Evolutionary conservation across 345 rosid species (phyloP).

Genomic region (Gossypium australe): DNA sequence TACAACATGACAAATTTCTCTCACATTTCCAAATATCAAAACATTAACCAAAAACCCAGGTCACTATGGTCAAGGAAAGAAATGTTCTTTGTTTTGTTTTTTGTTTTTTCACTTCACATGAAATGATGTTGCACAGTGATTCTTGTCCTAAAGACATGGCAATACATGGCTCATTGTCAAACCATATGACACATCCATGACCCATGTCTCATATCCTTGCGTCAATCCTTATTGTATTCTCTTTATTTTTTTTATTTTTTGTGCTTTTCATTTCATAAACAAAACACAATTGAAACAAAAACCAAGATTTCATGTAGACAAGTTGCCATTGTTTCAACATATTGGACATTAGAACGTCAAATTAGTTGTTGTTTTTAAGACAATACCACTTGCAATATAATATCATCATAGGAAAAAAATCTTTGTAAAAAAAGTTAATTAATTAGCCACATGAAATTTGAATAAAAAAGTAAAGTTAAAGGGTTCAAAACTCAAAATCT

Average conservation of each 20-base stretch:
- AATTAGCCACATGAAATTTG: not conserved
- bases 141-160: not conserved
- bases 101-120: not conserved
- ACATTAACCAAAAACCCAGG: not conserved
- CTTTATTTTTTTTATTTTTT: not conserved
- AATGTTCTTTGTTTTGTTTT: not conserved
- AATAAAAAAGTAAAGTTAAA: not conserved
- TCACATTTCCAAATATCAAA: not conserved
- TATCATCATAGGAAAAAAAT: not conserved
- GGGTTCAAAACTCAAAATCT: not conserved
- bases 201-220: constrained; percentile 5
- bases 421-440: not conserved
- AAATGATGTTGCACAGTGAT: constrained; percentile 8
- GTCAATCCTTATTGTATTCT: constrained; percentile 10
- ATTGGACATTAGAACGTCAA: not conserved
- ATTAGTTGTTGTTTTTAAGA: not conserved
- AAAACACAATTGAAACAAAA: not conserved
- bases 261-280: not conserved
- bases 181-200: not conserved
- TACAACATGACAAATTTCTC: not conserved
- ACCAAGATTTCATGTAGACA: not conserved
- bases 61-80: not conserved
- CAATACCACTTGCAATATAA: not conserved
- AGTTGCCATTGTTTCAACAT: not conserved
- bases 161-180: constrained; percentile 6